Percentiles rank a stretch among this genome's conserved stretches.
These are phyloP conservation scores for Abrus pulchellus DNA, from an alignment of 306 rosid genomes.

Conservation along the genomic window DNA sequence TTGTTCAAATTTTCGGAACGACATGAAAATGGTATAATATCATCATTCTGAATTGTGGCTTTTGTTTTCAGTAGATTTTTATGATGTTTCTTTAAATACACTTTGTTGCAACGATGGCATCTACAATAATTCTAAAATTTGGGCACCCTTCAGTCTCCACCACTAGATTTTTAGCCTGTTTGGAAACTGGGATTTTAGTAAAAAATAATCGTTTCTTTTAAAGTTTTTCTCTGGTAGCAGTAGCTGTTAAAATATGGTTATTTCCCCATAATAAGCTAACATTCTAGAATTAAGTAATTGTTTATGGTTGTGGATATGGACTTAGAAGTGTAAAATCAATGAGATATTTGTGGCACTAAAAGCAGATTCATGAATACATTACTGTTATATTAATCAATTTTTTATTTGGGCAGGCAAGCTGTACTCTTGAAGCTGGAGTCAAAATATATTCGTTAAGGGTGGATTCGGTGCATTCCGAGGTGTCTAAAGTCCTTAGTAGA, in stretches of 20 bases:
- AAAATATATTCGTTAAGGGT: slow-evolving; percentile 88
- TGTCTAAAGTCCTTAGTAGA: slow-evolving; percentile 90
- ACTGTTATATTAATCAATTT: slow-evolving; percentile 13
- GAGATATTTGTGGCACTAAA: not conserved
- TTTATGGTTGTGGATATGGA: slow-evolving; percentile 20
- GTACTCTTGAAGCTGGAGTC: slow-evolving; percentile 97
- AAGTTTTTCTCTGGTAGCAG: not conserved
- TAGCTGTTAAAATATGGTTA: not conserved
- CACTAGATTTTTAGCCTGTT: not conserved
- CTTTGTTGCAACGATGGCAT: slow-evolving; percentile 17
- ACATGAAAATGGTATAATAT: not conserved
- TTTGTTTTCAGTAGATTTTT: not conserved
- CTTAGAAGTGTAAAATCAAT: slow-evolving; percentile 1
- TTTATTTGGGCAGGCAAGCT: slow-evolving; percentile 74
- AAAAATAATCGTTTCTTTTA: not conserved
- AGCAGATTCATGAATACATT: slow-evolving; percentile 15
- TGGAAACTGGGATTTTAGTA: not conserved
- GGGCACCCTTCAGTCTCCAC: not conserved
- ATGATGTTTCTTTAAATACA: not conserved
- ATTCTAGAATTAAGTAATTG: slow-evolving; percentile 10
- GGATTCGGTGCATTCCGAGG: slow-evolving; percentile 92
- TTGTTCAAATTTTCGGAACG: slow-evolving; percentile 6
- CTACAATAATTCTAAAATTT: slow-evolving; percentile 3
- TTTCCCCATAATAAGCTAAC: not conserved
- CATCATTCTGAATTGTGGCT: not conserved